Conservation (phyloP, 1,284 basidiomycete species). For the Rhizoctonia solani region DNA sequence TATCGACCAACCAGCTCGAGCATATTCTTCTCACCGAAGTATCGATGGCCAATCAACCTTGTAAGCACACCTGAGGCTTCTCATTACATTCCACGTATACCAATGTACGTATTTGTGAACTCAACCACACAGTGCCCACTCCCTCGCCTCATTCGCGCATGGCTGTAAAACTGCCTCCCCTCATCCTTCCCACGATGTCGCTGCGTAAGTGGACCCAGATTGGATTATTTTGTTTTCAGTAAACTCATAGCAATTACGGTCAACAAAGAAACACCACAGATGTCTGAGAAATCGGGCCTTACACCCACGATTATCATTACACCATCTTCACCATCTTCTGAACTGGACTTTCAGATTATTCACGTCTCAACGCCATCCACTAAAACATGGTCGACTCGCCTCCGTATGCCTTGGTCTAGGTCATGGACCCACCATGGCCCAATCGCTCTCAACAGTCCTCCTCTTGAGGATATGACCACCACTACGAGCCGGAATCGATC, state of each 20-base stretch:
- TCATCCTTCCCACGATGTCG: conserved; percentile 31
- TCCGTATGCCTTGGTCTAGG: conserved; percentile 32
- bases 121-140: not conserved
- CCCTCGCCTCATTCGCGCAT: conserved; percentile 29
- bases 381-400: conserved; percentile 26
- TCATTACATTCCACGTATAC: conserved; percentile 6
- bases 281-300: conserved; percentile 34
- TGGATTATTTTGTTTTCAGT: not conserved
- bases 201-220: conserved; percentile 15
- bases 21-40: conserved; percentile 22
- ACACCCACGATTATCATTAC: conserved; percentile 35
- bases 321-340: conserved; percentile 32
- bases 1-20: not conserved
- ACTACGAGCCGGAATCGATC: not conserved
- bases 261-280: conserved; percentile 20
- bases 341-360: conserved; percentile 34
- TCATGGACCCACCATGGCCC: conserved; percentile 29
- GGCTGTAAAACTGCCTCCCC: conserved; percentile 32
- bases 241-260: conserved; percentile 9
- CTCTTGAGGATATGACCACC: not conserved
- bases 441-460: conserved; percentile 30
- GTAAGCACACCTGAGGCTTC: conserved; percentile 21
- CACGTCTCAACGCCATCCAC: conserved; percentile 9
- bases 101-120: not conserved
- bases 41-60: conserved; percentile 34